A percentile compares a stretch with the other conserved stretches of the same genome.
phyloP scores from a whole-genome alignment of 495 filamentous ascomycete species.

The Aspergillus asperescens region DNA sequence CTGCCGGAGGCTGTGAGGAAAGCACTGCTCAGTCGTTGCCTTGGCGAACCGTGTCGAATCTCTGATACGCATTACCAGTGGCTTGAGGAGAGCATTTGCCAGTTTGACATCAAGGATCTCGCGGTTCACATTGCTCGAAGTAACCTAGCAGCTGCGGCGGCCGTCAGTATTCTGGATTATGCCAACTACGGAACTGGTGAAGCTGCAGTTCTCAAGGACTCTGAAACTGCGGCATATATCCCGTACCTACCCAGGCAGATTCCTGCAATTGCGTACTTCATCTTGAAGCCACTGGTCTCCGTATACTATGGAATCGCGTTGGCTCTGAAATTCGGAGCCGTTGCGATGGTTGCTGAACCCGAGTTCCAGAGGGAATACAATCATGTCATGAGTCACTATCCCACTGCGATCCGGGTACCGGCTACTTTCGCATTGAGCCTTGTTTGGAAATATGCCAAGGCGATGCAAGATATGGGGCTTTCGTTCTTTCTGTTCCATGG shows the following conservation, averaged over 20 bases:
- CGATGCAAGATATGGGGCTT: conserved; percentile 34
- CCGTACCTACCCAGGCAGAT: conserved; percentile 28
- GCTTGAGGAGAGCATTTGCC: conserved; percentile 35
- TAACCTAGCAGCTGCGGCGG: conserved; percentile 39
- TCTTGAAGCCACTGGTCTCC: conserved; percentile 28
- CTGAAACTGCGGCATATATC: conserved; percentile 30
- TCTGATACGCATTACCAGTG: conserved; percentile 27
- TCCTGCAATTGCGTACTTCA: conserved; percentile 21
- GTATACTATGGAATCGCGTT: conserved; percentile 39
- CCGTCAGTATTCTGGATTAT: conserved; percentile 37
- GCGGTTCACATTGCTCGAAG: conserved; percentile 37
- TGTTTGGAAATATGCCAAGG: conserved; percentile 47
- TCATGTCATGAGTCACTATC: conserved; percentile 36
- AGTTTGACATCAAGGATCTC: conserved; percentile 32
- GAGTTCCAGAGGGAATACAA: conserved; percentile 56
- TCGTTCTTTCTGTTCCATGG: conserved; percentile 48
- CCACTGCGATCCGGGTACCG: conserved; percentile 35
- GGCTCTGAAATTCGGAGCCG: conserved; percentile 48
- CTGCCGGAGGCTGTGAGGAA: conserved; percentile 32
- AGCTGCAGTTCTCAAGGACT: conserved; percentile 23
- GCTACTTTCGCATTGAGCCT: conserved; percentile 37
- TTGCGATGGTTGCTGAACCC: conserved; percentile 51
- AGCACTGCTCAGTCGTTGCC: conserved; percentile 34
- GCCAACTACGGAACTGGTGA: conserved; percentile 35
- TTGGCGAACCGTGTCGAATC: conserved; percentile 28